Percentiles rank a stretch among this genome's conserved stretches.
phyloP scores from a whole-genome alignment of 257 asterid species.

The Solanum lycopersicoides region DNA sequence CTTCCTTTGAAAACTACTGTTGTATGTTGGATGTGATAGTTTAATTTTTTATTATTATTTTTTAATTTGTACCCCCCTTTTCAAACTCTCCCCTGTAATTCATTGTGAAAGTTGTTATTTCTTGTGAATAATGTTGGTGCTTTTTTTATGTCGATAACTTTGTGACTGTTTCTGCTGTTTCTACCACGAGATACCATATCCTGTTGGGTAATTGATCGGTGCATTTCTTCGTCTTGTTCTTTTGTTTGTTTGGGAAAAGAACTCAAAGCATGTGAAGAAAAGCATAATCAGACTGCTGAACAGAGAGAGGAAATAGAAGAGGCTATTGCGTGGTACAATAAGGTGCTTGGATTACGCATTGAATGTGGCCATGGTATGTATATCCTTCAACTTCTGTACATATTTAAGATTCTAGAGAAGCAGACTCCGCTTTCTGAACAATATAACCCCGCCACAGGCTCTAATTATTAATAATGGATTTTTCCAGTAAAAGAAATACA shows the following conservation, averaged over 20 bases:
- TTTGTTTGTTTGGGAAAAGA: constrained; percentile 24
- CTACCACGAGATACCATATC: neutral
- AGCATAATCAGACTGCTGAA: constrained; percentile 32
- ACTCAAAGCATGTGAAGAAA: constrained; percentile 40
- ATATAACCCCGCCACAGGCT: neutral
- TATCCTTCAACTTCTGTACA: neutral
- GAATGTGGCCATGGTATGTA: constrained; percentile 78
- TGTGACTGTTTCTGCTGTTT: neutral
- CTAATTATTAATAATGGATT: neutral
- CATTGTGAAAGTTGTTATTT: neutral
- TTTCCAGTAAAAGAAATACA: neutral
- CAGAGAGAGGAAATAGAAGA: constrained; percentile 60
- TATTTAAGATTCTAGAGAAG: neutral
- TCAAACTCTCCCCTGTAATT: neutral
- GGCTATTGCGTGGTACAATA: constrained; percentile 84
- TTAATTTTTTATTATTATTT: neutral
- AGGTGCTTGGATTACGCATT: constrained; percentile 74
- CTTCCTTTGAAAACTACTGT: neutral
- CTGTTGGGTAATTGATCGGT: neutral
- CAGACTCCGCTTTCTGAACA: neutral
- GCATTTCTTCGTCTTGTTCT: constrained; percentile 6
- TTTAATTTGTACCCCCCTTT: neutral
- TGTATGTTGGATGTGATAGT: neutral
- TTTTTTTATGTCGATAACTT: neutral
- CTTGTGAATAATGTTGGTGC: neutral